Evolutionary conservation across 139 green algal species (phyloP), one percentile per base, ranked within the genome.

Genomic region (Closterium sp.): DNA sequence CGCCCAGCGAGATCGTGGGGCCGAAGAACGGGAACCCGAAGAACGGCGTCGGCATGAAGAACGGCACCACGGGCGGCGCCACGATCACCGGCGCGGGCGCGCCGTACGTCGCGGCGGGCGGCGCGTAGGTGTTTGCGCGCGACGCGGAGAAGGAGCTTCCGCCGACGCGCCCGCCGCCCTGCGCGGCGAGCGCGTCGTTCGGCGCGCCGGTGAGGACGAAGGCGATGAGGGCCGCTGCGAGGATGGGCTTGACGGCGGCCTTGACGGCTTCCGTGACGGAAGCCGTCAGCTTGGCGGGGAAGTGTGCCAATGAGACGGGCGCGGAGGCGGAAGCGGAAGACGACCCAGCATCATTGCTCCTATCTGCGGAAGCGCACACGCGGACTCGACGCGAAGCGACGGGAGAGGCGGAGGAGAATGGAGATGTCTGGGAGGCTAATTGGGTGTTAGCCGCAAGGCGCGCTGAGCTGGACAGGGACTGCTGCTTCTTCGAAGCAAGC

Each of bases 101-200:
- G 64, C 84, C 31, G 32, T 84, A 90, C 3, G 35, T 86, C 33
- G 31, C 33, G 55, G 34, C 84, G 33, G 91, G 81, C 8, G 91
- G 35, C 3, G 91, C 12, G 85, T 90, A 90, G 33, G 33, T 84
- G 55, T 84, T 34, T 21, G 38, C 32, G 21, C 88, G n/a, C 32
- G n/a, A 33, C 1, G 88, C 33, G 32, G 84, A 91, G 34, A 91
- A 94, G 30, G 88, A 87, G 85, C 88, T 84, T 28, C 91, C 91
- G 85, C 91, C 91, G n/a, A 94, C 35, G 33, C 91, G 88, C 16
- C 91, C 91, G 9, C 91, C 91, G 25, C 88, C 81, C 33, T 92
- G 34, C 5, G 91, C 91, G 16, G 91, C 91, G 66, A 93, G 33
- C 33, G 88, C 88, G 19, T 34, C 81, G 30, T 90, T 83, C 3